Evolutionary conservation across 2,329 filamentous ascomycete species (phyloP).

Genomic region (Aspergillus oerlinghausenensis): DNA sequence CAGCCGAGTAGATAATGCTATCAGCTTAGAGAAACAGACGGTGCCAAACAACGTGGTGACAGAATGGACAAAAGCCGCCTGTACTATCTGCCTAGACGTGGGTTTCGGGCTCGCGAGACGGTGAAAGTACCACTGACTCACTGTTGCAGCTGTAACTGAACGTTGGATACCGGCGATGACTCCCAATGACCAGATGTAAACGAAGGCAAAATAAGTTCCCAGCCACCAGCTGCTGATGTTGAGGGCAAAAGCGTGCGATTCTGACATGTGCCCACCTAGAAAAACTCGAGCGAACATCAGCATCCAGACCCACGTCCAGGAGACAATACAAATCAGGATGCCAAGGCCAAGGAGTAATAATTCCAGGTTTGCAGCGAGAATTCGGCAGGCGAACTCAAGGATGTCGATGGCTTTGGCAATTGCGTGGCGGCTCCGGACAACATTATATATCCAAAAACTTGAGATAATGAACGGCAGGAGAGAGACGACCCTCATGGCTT

Average conservation of each 20-base stretch:
- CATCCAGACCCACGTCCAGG: constrained; percentile 95
- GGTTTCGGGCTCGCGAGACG: constrained; percentile 74
- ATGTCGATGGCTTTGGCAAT: constrained; percentile 81
- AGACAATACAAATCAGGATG: constrained; percentile 68
- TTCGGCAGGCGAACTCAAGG: constrained; percentile 85
- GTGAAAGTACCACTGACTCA: constrained; percentile 99
- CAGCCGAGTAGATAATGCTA: constrained; percentile 74
- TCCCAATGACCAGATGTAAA: constrained; percentile 92
- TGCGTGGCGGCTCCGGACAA: constrained; percentile 73
- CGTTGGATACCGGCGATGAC: constrained; percentile 85
- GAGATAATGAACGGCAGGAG: constrained; percentile 70
- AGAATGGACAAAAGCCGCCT: constrained; percentile 76
- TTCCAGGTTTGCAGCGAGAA: constrained; percentile 78
- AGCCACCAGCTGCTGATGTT: constrained; percentile 91
- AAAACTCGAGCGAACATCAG: constrained; percentile 96
- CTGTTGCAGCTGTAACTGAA: constrained; percentile 86
- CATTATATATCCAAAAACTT: constrained; percentile 75
- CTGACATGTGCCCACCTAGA: constrained; percentile 77
- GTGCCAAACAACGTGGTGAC: constrained; percentile 85
- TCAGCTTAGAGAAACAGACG: constrained; percentile 79
- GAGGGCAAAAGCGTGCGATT: constrained; percentile 66
- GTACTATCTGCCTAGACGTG: constrained; percentile 73
- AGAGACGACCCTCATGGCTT: constrained; percentile 81
- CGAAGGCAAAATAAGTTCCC: constrained; percentile 82
- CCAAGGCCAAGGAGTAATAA: constrained; percentile 79